Base-by-base conservation (phyloP, 2,329 filamentous ascomycete species). In the Ascocoryne sarcoides region DNA sequence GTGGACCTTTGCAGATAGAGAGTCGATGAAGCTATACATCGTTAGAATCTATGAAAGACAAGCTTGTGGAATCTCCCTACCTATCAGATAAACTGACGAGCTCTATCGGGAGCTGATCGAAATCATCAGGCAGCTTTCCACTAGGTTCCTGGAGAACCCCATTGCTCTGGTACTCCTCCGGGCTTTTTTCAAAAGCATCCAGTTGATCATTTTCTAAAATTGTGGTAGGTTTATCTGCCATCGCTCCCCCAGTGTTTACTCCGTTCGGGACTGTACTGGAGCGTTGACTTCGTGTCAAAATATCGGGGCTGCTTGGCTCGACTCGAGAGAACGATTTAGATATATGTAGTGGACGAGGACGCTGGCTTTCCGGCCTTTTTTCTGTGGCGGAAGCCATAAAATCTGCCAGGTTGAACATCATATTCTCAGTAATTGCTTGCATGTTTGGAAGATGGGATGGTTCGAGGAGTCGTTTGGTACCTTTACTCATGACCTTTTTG, bases 91-190 rank as follows among this genome's bases (percentile, higher is more conserved):
- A 67, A 61, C 86, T 92, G 43, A 92, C 75, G 44, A 98, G 76
- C 70, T 98, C 92, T 55, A 95, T 92, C 10, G 92, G 92, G 31
- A 98, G 76, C 56, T 95, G 84, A 54, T 94, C 86, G 48, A 92
- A 81, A 42, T 85, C 81, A 32, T 49, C 48, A 5, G 55, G 52
- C 17, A 57, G 20, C 43, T 56, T 58, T 16, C 46, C 53, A 15
- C 39, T 26, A 26, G 23, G 7, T 32, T 9, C 10, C 33, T 29
- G 44, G 49, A 18, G 35, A 20, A 21, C 26, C 35, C 41, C 46
- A 26, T 58, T 57, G 10, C 50, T 54, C 30, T 51, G 50, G 10
- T 52, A 54, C 35, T 61, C 61, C 18, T 62, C 59, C 19, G 55
- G 51, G 38, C 54, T 52, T 48, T 65, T 66, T 44, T 71, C 67